Base-by-base conservation (phyloP, 192 early-diverging fungal genomes). In the Coemansia sp. region DNA sequence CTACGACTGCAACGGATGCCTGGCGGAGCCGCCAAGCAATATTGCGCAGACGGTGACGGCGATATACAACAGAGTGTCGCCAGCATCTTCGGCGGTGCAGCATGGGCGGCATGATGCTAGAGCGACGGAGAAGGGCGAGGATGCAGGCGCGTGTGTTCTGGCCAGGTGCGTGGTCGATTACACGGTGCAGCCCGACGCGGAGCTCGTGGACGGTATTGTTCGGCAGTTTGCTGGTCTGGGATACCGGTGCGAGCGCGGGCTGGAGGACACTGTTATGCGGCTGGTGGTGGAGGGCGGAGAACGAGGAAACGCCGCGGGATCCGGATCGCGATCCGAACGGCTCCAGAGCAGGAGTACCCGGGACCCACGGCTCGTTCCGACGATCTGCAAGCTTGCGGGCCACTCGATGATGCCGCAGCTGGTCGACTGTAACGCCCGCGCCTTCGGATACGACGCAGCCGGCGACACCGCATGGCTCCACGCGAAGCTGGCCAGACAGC, bases 111-210 rank as follows among this genome's bases (percentile, higher is more conserved):
- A 11, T 1, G 51, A 54, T 3, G 48, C 16, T 39, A 19, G 17
- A 16, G 5, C n/a, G 1, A 48, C 13, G 38, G 44, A 6, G 25
- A 43, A 19, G 32, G 32, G 2, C 2, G 32, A 32, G 4, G 32
- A 32, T 2, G 32, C 0, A 32, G 32, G 32, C 4, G 1, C 32
- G 32, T 32, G 19, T 1, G 63, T 61, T 1, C 42, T 65, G 16
- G 48, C 70, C 2, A 61, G 76, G n/a, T 77, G 76, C 54, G 44
- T 64, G 0, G 42, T 77, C 7, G 76, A 77, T 42, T 60, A 43
- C 13, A 77, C 76, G n/a, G 45, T 77, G 59, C 51, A 56, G 13
- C 17, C 25, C 19, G 51, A 50, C 8, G 12, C 19, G 5, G 9
- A 1, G 51, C 38, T 45, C n/a, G 58, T 38, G 9, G 64, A 25